Conservation (phyloP, 2,329 filamentous ascomycete species). For the Stemphylium lycopersici region DNA sequence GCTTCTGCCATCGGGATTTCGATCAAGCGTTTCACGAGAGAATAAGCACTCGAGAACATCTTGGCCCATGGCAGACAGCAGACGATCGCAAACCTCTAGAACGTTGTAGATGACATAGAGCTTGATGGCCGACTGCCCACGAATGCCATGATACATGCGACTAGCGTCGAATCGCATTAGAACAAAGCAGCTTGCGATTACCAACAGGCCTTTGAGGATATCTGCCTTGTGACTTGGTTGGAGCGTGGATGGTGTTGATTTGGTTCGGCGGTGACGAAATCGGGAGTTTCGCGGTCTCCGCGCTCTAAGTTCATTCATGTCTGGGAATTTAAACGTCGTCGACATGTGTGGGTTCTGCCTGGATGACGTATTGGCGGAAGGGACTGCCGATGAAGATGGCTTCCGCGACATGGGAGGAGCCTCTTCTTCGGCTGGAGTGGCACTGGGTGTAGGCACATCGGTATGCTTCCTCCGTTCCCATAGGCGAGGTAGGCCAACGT, state of each 20-base stretch:
- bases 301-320: constrained; percentile 33
- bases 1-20: constrained; percentile 84
- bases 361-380: constrained; percentile 23
- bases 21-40: constrained; percentile 87
- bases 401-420: constrained; percentile 33
- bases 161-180: constrained; percentile 93
- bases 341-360: constrained; percentile 30
- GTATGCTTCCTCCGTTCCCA: constrained; percentile 67
- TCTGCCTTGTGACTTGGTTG: constrained; percentile 94
- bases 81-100: constrained; percentile 86
- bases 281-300: constrained; percentile 40
- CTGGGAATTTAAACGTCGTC: constrained; percentile 36
- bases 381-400: constrained; percentile 28
- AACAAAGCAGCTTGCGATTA: constrained; percentile 82
- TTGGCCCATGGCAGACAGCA: constrained; percentile 90
- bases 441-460: constrained; percentile 34
- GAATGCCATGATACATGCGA: constrained; percentile 97
- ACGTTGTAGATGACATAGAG: constrained; percentile 99
- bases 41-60: constrained; percentile 97
- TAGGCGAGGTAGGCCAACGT: constrained; percentile 77
- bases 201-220: constrained; percentile 85
- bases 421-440: constrained; percentile 38
- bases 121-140: constrained; percentile 95
- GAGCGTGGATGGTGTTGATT: constrained; percentile 83
- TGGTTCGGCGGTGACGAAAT: constrained; percentile 72